Conservation (phyloP, 106 monocot species). For the Acorus calamus region DNA sequence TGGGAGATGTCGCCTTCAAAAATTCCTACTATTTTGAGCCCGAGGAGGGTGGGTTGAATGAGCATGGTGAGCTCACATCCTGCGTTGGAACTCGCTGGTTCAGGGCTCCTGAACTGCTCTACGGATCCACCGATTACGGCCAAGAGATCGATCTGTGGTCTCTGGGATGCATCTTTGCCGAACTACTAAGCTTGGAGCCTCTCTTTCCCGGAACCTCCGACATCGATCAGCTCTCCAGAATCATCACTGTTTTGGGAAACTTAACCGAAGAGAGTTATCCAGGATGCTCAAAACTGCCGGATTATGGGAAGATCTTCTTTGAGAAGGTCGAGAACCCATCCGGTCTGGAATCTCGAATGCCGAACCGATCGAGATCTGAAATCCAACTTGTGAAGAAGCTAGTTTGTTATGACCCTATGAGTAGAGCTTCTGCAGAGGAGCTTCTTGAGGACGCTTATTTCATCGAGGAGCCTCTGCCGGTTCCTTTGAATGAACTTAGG, state of each 20-base stretch:
- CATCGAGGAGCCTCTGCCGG: constrained; percentile 51
- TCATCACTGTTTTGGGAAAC: constrained; percentile 68
- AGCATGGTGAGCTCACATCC: constrained; percentile 47
- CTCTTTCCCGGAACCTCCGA: constrained; percentile 78
- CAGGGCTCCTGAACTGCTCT: constrained; percentile 81
- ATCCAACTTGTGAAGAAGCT: constrained; percentile 43
- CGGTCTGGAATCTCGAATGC: constrained; percentile 53
- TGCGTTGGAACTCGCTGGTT: constrained; percentile 92
- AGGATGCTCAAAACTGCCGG: constrained; percentile 67
- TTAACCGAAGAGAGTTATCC: constrained; percentile 53
- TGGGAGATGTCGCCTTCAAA: constrained; percentile 57
- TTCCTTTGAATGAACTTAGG: constrained; percentile 37
- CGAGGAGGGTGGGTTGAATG: constrained; percentile 17
- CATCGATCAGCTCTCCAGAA: constrained; percentile 73
- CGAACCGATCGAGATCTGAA: constrained; percentile 32
- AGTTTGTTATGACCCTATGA: constrained; percentile 50
- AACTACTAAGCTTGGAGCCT: constrained; percentile 57
- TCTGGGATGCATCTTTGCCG: constrained; percentile 76
- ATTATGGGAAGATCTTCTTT: constrained; percentile 68
- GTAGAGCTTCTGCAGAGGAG: constrained; percentile 46
- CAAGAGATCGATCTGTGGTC: constrained; percentile 76
- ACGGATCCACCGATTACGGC: constrained; percentile 70
- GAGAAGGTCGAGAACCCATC: constrained; percentile 51
- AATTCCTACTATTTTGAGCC: constrained; percentile 32
- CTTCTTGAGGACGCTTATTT: constrained; percentile 66